Evolutionary conservation across 116 monocot genomes (phyloP), one percentile per base, ranked within the genome.

Genomic region (Thalassia testudinum): DNA sequence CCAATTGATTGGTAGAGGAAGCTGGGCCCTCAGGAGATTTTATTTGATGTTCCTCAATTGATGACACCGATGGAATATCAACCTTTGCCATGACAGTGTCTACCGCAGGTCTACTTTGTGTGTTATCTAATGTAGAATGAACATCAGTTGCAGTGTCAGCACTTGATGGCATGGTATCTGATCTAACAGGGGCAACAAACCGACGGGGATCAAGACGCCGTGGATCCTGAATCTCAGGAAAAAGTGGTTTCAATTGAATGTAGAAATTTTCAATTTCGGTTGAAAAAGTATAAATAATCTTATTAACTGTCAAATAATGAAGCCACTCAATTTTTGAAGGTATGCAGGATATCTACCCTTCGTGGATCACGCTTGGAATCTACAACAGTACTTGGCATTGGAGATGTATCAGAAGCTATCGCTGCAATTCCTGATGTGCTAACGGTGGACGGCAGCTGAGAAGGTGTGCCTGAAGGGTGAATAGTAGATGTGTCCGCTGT

Each of bases 131-230:
- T 3, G 52, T 65, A 68, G 52, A 37, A 53, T 75, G 80, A 7
- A 60, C 26, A 23, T 68, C 66, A 43, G 13, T 21, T 22, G 1
- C 26, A 27, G 16, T 61, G 25, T 79, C 85, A 49, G 52, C 44
- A 53, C 70, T 76, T 58, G 57, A 12, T 7, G 61, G 56, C 20
- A 38, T 12, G n/a, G 73, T 56, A 21, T 56, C 66, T 56, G 21
- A 50, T 51, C 24, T 59, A 63, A 27, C 56, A 69, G 72, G 43
- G 21, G 49, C 55, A 38, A 62, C 58, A 54, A 47, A 37, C n/a
- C 82, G 74, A 47, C 97, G 90, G 15, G 97, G 97, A 75, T 90
- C 97, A 66, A 82, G 75, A 40, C 97, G 97, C 57, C 86, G 85
- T 56, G 90, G 97, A 49, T 99, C 97, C 90, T 99, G 71, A 65